These are phyloP conservation scores for Escovopsis sp. DNA, from an alignment of 2,329 filamentous ascomycete species.

Conservation along the genomic window DNA sequence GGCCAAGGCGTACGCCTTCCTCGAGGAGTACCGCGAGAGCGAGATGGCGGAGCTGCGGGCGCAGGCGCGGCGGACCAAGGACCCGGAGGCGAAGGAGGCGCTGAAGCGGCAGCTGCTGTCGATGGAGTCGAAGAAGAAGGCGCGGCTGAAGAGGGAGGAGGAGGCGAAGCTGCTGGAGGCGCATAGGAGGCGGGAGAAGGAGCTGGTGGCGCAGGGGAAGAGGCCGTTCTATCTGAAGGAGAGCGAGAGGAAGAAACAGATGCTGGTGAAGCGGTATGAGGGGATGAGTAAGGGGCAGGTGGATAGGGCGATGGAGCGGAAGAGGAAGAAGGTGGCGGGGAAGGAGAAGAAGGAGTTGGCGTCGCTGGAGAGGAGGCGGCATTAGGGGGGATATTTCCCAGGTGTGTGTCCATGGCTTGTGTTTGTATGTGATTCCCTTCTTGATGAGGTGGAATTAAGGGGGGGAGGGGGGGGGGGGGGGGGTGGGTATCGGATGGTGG, in stretches of 20 bases:
- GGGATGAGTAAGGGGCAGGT: conserved; percentile 75
- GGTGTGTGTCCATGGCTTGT: too few relatives aligned
- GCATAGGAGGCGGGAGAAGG: conserved; percentile 72
- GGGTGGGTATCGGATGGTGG: too few relatives aligned
- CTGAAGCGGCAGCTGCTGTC: conserved; percentile 60
- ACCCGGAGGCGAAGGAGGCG: conserved; percentile 46
- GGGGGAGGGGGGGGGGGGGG: too few relatives aligned
- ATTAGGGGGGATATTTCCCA: too few relatives aligned
- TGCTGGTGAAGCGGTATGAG: conserved; percentile 64
- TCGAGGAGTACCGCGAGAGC: conserved; percentile 70
- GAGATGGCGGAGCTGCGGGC: conserved; percentile 64
- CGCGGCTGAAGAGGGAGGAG: conserved; percentile 53
- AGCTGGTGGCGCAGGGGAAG: conserved; percentile 76
- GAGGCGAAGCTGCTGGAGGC: conserved; percentile 54
- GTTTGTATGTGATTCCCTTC: too few relatives aligned
- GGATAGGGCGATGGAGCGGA: conserved; percentile 70
- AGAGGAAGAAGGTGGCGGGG: conserved; percentile 73
- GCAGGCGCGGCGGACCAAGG: conserved; percentile 51
- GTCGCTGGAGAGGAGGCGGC: conserved; percentile 17
- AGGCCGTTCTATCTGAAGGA: conserved; percentile 87
- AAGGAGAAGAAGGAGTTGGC: conserved; percentile 70
- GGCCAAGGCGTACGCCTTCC: conserved; percentile 67
- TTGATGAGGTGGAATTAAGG: too few relatives aligned
- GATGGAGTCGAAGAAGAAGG: conserved; percentile 64
- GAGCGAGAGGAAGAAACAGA: conserved; percentile 76